Percentiles rank a stretch among this genome's conserved stretches.
phyloP scores from a whole-genome alignment of 1,284 basidiomycete species.

The Pyrrhoderma lamaoense region DNA sequence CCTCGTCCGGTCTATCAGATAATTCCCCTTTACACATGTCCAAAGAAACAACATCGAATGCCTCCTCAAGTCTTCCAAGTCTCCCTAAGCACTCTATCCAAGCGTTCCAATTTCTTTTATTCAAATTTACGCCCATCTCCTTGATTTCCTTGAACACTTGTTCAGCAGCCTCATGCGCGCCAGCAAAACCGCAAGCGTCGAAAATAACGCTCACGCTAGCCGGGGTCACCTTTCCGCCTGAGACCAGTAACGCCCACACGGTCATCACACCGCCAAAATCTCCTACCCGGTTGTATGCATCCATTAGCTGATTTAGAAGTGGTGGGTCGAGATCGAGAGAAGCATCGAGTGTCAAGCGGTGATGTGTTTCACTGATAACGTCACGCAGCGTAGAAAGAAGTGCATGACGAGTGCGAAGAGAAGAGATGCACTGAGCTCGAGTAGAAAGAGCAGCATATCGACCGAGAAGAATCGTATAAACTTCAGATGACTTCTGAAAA shows the following conservation, averaged over 20 bases:
- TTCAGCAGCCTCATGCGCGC: constrained; percentile 42
- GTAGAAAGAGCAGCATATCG: constrained; percentile 43
- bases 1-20: constrained; percentile 36
- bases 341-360: constrained; percentile 72
- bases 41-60: constrained; percentile 54
- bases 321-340: constrained; percentile 65
- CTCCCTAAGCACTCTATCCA: constrained; percentile 88
- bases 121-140: constrained; percentile 44
- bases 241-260: constrained; percentile 76
- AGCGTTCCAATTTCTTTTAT: constrained; percentile 65
- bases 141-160: constrained; percentile 48
- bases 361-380: constrained; percentile 64
- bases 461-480: constrained; percentile 70
- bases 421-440: constrained; percentile 21
- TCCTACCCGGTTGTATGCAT: constrained; percentile 76
- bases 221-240: constrained; percentile 50
- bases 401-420: constrained; percentile 21
- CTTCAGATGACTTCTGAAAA: constrained; percentile 46
- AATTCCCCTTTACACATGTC: constrained; percentile 51
- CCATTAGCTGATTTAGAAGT: constrained; percentile 87
- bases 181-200: constrained; percentile 71
- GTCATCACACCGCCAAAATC: constrained; percentile 64
- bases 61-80: constrained; percentile 58
- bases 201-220: constrained; percentile 75
- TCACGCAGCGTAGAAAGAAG: neutral